Evolutionary conservation across 495 filamentous ascomycete genomes (phyloP), one percentile per base, ranked within the genome.

Genomic region (Aspergillus sparsus): DNA sequence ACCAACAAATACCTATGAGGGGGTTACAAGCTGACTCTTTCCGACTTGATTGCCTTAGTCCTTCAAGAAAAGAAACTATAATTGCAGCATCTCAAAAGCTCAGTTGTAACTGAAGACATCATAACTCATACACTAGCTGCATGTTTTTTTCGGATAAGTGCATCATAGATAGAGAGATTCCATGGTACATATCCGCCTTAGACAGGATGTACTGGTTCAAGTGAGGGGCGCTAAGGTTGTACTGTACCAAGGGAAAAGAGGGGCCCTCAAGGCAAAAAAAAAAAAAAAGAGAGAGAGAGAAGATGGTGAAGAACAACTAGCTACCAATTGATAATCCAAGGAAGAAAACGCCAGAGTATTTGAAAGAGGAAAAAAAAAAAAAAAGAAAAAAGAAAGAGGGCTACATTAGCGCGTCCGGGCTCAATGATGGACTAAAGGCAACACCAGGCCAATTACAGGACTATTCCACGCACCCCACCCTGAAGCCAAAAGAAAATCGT

Each of bases 401-500:
- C 52, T 44, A 50, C 54, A 49, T 55, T 46, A 57, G 36, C 27
- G 42, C 42, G 49, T 41, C 37, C n/a, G 5, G 7, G 13, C 15
- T 18, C 18, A 42, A 42, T 31, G 35, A 49, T 47, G 55, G 58
- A 61, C 46, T 45, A 55, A 60, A 49, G 15, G 44, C 49, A 60
- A 59, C 47, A 54, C 47, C 34, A 32, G 53, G 55, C 61, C 53
- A 64, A 57, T 61, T 52, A 33, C 27, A 57, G 62, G 16, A 39
- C 39, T 41, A 61, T 32, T 61, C 51, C 58, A 60, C 57, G 52
- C 36, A 49, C 57, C 59, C 64, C 60, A 68, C 62, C 62, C 63
- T 63, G 61, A 61, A 57, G 64, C 65, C 68, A 66, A 63, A 45
- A 61, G 71, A 71, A 46, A 65, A 67, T 69, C 64, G 64, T 70